A percentile compares a stretch with the other conserved stretches of the same genome.
Evolutionary conservation across 495 filamentous ascomycete species (phyloP).

Genomic region (Xylaria curta): DNA sequence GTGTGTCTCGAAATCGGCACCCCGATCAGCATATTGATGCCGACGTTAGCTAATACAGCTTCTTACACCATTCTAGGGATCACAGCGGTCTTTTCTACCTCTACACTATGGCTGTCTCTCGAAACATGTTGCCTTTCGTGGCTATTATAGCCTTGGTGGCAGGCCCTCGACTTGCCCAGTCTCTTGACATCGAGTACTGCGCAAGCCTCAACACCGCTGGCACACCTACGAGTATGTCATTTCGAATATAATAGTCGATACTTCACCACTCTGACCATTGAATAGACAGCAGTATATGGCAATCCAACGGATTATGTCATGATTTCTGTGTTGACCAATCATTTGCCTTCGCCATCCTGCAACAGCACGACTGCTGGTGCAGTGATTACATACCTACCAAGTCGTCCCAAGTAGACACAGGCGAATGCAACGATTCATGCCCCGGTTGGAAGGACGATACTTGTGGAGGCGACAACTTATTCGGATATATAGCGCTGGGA

Average conservation of each 20-base stretch:
- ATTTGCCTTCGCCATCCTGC: slow-evolving; percentile 50
- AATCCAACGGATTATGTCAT: slow-evolving; percentile 54
- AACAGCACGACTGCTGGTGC: slow-evolving; percentile 52
- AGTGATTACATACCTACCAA: slow-evolving; percentile 44
- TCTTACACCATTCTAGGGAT: background rate
- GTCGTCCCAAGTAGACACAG: slow-evolving; percentile 39
- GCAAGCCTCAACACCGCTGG: slow-evolving; percentile 49
- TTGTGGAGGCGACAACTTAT: slow-evolving; percentile 50
- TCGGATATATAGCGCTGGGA: slow-evolving; percentile 47
- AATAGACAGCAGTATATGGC: slow-evolving; percentile 49
- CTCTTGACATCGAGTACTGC: slow-evolving; percentile 49
- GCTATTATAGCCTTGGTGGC: slow-evolving; percentile 26
- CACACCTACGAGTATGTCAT: slow-evolving; percentile 42
- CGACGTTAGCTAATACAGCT: slow-evolving; percentile 6
- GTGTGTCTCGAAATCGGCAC: background rate
- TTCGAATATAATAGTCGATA: background rate
- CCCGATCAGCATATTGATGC: background rate
- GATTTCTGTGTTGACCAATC: slow-evolving; percentile 40
- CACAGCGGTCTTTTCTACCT: background rate
- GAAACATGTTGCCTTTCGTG: slow-evolving; percentile 19
- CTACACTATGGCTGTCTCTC: slow-evolving; percentile 31
- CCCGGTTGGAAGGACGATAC: slow-evolving; percentile 50
- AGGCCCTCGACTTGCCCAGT: slow-evolving; percentile 23
- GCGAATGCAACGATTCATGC: slow-evolving; percentile 44
- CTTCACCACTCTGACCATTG: slow-evolving; percentile 13